Evolutionary conservation across 768 basidiomycete species (phyloP), one percentile per base, ranked within the genome.

Genomic region (Tylopilus rubrobrunneus): DNA sequence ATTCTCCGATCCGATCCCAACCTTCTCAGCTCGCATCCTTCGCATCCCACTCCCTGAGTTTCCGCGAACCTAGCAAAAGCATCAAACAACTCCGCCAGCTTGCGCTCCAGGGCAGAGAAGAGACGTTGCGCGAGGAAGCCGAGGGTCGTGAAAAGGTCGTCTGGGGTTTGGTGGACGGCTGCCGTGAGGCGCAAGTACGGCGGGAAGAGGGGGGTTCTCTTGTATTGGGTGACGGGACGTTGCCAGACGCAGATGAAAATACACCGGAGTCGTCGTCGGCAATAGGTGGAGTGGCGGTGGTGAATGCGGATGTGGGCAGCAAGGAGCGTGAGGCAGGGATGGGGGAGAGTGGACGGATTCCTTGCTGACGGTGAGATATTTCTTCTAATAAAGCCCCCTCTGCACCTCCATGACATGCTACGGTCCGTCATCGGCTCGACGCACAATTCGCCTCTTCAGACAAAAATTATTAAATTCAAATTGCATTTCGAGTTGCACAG

Each of bases 71-170:
- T 0, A 67, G 67, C 28, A 46, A 42, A 12, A 54, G 37, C 8
- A 74, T 85, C 46, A 60, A 69, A 56, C 47, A 49, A 23, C 71
- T 84, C 37, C 75, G 86, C 10, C 61, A 61, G 50, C 58, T 86
- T 27, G 77, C 85, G 7, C 65, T 73, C 29, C 63, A 70, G 17
- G 85, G 84, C 0, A 70, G 73, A 25, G 57, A 67, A 44, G 71
- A 80, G 43, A 74, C 74, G 4, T 62, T 74, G 47, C 60, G 67
- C n/a, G 53, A 74, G 49, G 65, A 65, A 34, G 72, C 78, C 29
- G 70, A 64, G 43, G 81, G 78, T 0, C 73, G 68, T 61, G 75
- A 74, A 28, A 81, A 78, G 64, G 67, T 80, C 56, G 77, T 80
- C 21, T 73, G 68, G 66, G 70, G 71, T 0, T 47, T 25, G 19